Conservation (phyloP, 2,329 filamentous ascomycete genomes). For the Claviceps sp. region DNA sequence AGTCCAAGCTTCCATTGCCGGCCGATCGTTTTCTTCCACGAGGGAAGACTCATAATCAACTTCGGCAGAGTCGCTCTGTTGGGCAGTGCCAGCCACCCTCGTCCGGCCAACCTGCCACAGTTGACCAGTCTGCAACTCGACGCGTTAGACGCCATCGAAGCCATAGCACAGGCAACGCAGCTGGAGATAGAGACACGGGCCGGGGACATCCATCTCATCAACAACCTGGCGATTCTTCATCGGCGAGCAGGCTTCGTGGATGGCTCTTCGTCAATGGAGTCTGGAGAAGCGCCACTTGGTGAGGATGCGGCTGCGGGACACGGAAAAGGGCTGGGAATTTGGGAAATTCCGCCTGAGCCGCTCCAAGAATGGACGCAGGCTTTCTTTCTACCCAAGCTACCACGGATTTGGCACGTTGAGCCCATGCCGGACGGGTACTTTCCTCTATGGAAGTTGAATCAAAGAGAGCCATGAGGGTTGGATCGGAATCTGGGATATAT, state of each 20-base stretch:
- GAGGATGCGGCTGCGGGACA: constrained; percentile 45
- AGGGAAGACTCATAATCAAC: constrained; percentile 41
- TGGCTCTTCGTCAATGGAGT: constrained; percentile 25
- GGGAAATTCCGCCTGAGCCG: constrained; percentile 32
- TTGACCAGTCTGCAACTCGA: constrained; percentile 37
- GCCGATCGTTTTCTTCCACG: constrained; percentile 39
- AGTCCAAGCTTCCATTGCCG: constrained; percentile 45
- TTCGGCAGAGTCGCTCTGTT: constrained; percentile 43
- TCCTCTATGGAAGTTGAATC: constrained; percentile 37
- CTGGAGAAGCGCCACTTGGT: constrained; percentile 45
- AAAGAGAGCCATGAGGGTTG: constrained; percentile 25
- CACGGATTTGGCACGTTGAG: constrained; percentile 42
- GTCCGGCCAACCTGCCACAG: constrained; percentile 34
- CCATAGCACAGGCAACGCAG: constrained; percentile 40
- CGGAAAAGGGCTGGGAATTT: constrained; percentile 31
- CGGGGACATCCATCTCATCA: constrained; percentile 46
- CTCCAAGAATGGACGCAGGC: constrained; percentile 37
- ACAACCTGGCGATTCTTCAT: constrained; percentile 49
- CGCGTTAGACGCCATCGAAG: constrained; percentile 43
- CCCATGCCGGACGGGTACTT: constrained; percentile 48
- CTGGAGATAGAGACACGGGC: constrained; percentile 40
- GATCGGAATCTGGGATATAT: background rate
- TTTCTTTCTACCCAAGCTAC: constrained; percentile 29
- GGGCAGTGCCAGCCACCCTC: constrained; percentile 39
- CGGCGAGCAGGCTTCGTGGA: constrained; percentile 44